Conservation (phyloP, 495 filamentous ascomycete genomes). For the Saxophila tyrrhenica region DNA sequence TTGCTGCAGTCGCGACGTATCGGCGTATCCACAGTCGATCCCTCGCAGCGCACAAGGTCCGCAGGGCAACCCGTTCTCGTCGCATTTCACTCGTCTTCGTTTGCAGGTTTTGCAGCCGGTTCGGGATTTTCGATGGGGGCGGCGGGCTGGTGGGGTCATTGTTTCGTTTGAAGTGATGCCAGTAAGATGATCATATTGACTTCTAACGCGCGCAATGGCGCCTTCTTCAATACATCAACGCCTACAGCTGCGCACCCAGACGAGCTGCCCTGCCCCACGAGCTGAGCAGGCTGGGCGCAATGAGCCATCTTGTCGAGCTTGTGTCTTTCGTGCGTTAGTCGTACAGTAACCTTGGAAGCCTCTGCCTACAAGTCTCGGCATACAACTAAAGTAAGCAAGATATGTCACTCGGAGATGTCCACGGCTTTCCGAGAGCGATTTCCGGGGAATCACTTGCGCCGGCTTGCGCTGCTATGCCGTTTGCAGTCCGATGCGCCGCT, state of each 20-base stretch:
- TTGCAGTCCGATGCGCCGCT: too few relatives aligned
- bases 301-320: neutral
- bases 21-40: neutral
- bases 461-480: too few relatives aligned
- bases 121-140: neutral
- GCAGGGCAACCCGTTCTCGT: neutral
- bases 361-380: too few relatives aligned
- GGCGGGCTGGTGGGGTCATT: neutral
- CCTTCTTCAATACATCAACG: neutral
- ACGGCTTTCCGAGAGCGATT: too few relatives aligned
- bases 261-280: neutral
- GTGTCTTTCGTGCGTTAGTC: neutral
- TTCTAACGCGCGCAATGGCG: neutral
- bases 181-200: too few relatives aligned
- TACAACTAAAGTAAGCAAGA: too few relatives aligned
- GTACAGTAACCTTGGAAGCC: too few relatives aligned
- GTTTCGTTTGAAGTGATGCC: too few relatives aligned
- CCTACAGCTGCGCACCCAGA: neutral
- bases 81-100: slow-evolving; percentile 1
- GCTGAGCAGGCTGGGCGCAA: neutral
- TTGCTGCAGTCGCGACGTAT: neutral
- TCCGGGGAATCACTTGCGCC: too few relatives aligned
- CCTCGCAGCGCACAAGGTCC: neutral
- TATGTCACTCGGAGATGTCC: too few relatives aligned
- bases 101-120: neutral